Percentiles rank a stretch among this genome's conserved stretches.
phyloP scores from a whole-genome alignment of 495 filamentous ascomycete genomes.

The Hypoxylon subgilvum region DNA sequence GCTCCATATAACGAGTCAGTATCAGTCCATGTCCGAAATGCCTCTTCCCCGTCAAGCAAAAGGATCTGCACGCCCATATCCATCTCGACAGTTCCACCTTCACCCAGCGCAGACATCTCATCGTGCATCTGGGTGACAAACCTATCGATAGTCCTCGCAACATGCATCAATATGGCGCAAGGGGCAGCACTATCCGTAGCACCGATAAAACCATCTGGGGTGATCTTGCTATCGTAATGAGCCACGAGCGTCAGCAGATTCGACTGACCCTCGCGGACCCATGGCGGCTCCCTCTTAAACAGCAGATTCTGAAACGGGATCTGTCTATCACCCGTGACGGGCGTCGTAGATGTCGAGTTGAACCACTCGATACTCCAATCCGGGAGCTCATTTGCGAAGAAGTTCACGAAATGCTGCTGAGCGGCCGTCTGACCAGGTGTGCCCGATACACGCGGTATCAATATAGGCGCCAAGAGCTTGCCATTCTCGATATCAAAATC shows the following conservation, averaged over 20 bases:
- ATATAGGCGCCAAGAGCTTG: slow-evolving; percentile 81
- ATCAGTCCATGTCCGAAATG: slow-evolving; percentile 78
- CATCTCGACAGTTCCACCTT: slow-evolving; percentile 63
- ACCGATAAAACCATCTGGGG: slow-evolving; percentile 87
- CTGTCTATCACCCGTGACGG: slow-evolving; percentile 67
- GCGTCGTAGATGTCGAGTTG: slow-evolving; percentile 84
- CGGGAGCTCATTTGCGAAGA: slow-evolving; percentile 75
- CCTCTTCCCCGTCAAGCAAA: slow-evolving; percentile 93
- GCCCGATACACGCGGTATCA: slow-evolving; percentile 88
- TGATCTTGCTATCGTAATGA: slow-evolving; percentile 88
- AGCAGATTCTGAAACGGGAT: slow-evolving; percentile 89
- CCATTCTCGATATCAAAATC: slow-evolving; percentile 84
- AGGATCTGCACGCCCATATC: slow-evolving; percentile 87
- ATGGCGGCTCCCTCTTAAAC: slow-evolving; percentile 87
- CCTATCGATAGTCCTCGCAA: slow-evolving; percentile 76
- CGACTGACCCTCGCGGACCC: slow-evolving; percentile 72
- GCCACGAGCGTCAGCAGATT: slow-evolving; percentile 85
- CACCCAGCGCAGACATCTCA: slow-evolving; percentile 65
- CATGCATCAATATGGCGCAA: slow-evolving; percentile 90
- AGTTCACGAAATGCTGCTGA: slow-evolving; percentile 81
- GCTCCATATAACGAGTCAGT: slow-evolving; percentile 88
- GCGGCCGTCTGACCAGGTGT: slow-evolving; percentile 76
- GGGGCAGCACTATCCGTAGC: slow-evolving; percentile 92
- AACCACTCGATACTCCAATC: slow-evolving; percentile 81
- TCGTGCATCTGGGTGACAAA: slow-evolving; percentile 83